Percentiles rank a stretch among this genome's conserved stretches.
phyloP scores from a whole-genome alignment of 2,329 filamentous ascomycete species.

The Blastomyces parvus region DNA sequence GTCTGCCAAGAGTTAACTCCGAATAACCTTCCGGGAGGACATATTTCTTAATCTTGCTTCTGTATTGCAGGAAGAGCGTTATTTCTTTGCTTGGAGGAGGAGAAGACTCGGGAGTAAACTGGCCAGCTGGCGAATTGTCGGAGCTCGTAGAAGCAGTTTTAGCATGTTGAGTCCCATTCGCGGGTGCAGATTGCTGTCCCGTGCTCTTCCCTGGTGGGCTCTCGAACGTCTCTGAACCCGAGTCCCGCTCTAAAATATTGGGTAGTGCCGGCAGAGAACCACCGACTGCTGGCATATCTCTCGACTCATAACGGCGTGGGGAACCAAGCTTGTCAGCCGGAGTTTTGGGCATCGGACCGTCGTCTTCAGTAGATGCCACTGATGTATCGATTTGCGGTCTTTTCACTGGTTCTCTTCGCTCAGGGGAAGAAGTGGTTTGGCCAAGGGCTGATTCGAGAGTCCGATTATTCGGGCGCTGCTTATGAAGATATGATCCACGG shows the following conservation, averaged over 20 bases:
- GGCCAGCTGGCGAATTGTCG: constrained; percentile 18
- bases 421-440: constrained; percentile 34
- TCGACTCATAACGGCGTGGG: constrained; percentile 27
- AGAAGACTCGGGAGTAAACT: constrained; percentile 51
- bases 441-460: constrained; percentile 53
- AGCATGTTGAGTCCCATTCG: constrained; percentile 4
- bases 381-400: constrained; percentile 28
- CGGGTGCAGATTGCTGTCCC: constrained; percentile 24
- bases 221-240: constrained; percentile 10
- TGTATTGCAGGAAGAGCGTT: constrained; percentile 91
- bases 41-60: constrained; percentile 94
- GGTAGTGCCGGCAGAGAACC: constrained; percentile 52
- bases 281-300: constrained; percentile 36
- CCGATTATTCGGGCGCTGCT: constrained; percentile 43
- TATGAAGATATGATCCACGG: constrained; percentile 28
- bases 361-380: constrained; percentile 20
- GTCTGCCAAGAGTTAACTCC: constrained; percentile 72
- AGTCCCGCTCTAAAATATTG: constrained; percentile 28
- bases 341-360: constrained; percentile 46
- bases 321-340: constrained; percentile 55
- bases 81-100: constrained; percentile 76
- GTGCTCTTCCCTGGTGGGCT: constrained; percentile 1
- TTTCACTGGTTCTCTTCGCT: constrained; percentile 22
- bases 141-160: constrained; percentile 10
- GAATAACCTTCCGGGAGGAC: constrained; percentile 74